Evolutionary conservation across 2,329 filamentous ascomycete genomes (phyloP).

Genomic region (Uncinocarpus reesii): DNA sequence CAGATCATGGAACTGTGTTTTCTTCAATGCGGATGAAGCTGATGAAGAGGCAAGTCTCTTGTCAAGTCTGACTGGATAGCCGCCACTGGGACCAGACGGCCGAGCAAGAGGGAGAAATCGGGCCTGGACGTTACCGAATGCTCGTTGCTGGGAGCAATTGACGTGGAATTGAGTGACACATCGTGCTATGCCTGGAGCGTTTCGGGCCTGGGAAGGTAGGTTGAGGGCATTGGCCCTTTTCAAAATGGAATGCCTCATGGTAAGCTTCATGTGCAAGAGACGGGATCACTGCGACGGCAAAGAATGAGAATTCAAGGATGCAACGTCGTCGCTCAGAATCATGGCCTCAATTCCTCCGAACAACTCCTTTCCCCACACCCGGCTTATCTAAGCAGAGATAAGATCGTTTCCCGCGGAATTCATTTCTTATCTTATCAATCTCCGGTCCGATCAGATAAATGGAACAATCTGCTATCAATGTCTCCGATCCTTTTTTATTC

Average conservation of each 20-base stretch:
- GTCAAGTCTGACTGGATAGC: conserved; percentile 14
- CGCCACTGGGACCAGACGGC: background rate
- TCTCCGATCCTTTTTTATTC: too few relatives aligned
- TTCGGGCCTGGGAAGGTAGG: conserved; percentile 20
- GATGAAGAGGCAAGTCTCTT: conserved; percentile 29
- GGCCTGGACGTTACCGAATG: conserved; percentile 3
- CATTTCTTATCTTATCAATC: conserved; percentile 6
- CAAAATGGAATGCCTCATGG: conserved; percentile 24
- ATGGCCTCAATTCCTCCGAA: background rate
- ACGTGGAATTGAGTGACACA: conserved; percentile 23
- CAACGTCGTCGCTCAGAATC: background rate
- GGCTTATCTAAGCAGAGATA: conserved; percentile 2
- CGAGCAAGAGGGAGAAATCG: conserved; percentile 9
- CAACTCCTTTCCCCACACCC: background rate
- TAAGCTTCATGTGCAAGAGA: conserved; percentile 11
- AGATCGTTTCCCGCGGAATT: background rate
- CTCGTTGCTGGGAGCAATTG: conserved; percentile 6
- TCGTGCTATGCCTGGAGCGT: conserved; percentile 22
- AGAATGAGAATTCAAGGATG: background rate
- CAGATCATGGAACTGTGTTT: conserved; percentile 67
- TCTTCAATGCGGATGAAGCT: conserved; percentile 22
- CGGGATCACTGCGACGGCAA: background rate
- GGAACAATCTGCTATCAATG: too few relatives aligned
- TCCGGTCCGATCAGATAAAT: too few relatives aligned
- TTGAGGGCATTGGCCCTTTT: conserved; percentile 26